Evolutionary conservation across 805 yeast genomes (phyloP), one percentile per base, ranked within the genome.

Genomic region (Blastobotrys attinorum): DNA sequence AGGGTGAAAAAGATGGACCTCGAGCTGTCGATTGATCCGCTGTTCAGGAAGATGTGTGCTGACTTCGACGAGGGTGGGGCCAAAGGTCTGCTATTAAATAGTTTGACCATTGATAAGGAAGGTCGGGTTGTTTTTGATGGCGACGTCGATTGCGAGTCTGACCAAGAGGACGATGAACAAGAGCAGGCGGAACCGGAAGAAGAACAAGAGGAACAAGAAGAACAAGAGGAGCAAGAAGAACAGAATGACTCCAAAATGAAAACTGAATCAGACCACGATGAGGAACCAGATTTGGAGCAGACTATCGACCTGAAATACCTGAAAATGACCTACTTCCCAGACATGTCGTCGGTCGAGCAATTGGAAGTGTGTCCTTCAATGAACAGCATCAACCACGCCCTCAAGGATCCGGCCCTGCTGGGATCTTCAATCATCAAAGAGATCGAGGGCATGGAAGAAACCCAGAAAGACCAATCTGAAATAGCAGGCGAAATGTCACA

Each of bases 41-140:
- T 66, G 44, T 62, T 68, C 46, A 59, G 66, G 18, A 62, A 65
- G 35, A 66, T 66, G 61, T 62, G 69, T n/a, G 67, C 71, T 2
- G 72, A 69, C 40, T 68, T 69, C 46, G 72, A 68, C 44, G 70
- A 67, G 41, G 70, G 71, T 13, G 72, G 71, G 3, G 64, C 66
- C 11, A 61, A 56, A 6, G 65, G 66, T 2, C 58, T 70, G 38
- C 48, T 64, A n/a, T 59, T 84, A 83, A 59, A 68, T 63, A 49
- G 71, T 64, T 44, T 77, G 58, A 54, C 73, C 59, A 57, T 63
- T 60, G 65, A 63, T 63, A 69, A 66, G 44, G 61, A 65, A 39
- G 79, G 85, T 46, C 77, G 92, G 77, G 71, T 76, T 23, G 73
- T 80, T 6, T 75, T 85, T 37, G 70, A 75, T 46, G 89, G 86